A percentile compares a stretch with the other conserved stretches of the same genome.
Conservation (phyloP, 805 yeast genomes). For the Jamesozyma spencerorum region DNA sequence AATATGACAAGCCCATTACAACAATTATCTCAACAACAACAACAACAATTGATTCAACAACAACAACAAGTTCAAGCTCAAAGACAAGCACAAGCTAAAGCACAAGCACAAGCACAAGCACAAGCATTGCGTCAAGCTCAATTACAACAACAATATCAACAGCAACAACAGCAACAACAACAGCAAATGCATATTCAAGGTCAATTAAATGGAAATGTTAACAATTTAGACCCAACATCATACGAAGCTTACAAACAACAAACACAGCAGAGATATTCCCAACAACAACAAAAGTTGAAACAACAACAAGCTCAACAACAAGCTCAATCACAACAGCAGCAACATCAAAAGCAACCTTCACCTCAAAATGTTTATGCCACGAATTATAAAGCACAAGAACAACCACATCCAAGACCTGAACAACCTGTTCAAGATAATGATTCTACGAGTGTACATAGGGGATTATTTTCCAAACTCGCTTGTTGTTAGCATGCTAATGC, state of each 20-base stretch:
- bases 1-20: conserved; percentile 10
- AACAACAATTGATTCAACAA: conserved; percentile 8
- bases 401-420: too few species aligned
- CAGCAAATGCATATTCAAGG: conserved; percentile 2
- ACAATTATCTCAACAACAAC: conserved; percentile 10
- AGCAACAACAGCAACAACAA: conserved; percentile 5
- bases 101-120: conserved; percentile 3
- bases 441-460: conserved; percentile 20
- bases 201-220: conserved; percentile 7
- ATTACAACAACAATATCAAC: conserved; percentile 1
- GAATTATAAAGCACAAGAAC: conserved; percentile 5
- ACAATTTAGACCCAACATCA: conserved; percentile 35
- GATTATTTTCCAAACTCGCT: conserved; percentile 29
- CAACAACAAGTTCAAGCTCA: conserved; percentile 15
- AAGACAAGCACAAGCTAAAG: conserved; percentile 8
- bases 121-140: conserved; percentile 1
- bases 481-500: conserved; percentile 20
- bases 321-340: conserved; percentile 6
- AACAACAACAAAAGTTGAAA: conserved; percentile 20
- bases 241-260: conserved; percentile 33
- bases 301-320: conserved; percentile 10
- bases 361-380: conserved; percentile 8
- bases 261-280: conserved; percentile 29
- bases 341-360: too few species aligned
- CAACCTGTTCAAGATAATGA: conserved; percentile 7